phyloP scores from a whole-genome alignment of 2,329 filamentous ascomycete species.

The Talaromyces sp. region DNA sequence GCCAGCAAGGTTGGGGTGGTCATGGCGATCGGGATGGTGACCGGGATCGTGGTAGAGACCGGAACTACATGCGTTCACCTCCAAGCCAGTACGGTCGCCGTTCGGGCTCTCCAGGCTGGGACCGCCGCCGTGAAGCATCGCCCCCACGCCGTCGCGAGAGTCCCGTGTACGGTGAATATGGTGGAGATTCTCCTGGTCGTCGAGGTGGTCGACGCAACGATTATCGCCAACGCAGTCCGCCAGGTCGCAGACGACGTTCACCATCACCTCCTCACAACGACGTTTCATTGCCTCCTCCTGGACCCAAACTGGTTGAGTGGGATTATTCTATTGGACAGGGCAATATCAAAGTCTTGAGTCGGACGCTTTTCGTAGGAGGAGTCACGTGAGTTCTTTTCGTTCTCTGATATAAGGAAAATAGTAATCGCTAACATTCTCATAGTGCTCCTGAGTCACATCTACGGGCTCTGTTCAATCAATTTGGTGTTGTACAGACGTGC shows the following conservation, averaged over 20 bases:
- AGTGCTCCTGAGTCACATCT: slow-evolving; percentile 77
- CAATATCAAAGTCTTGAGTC: slow-evolving; percentile 85
- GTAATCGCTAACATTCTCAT: slow-evolving; percentile 19
- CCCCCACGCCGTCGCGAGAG: slow-evolving; percentile 60
- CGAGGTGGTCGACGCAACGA: slow-evolving; percentile 54
- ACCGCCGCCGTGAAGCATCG: slow-evolving; percentile 63
- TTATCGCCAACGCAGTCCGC: slow-evolving; percentile 85
- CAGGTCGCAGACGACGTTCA: slow-evolving; percentile 62
- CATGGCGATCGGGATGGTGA: slow-evolving; percentile 40
- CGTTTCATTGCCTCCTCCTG: slow-evolving; percentile 40
- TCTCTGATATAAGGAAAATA: background rate
- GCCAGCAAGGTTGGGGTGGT: slow-evolving; percentile 27
- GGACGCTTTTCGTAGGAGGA: slow-evolving; percentile 93
- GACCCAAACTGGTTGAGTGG: slow-evolving; percentile 72
- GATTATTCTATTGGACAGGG: slow-evolving; percentile 69
- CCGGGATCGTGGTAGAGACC: slow-evolving; percentile 60
- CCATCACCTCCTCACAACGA: slow-evolving; percentile 51
- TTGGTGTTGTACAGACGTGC: slow-evolving; percentile 87
- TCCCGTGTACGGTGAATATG: slow-evolving; percentile 68
- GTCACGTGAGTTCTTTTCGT: slow-evolving; percentile 64
- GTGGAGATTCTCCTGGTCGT: slow-evolving; percentile 61
- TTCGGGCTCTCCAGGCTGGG: slow-evolving; percentile 72
- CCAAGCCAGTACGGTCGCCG: slow-evolving; percentile 59
- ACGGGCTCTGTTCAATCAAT: slow-evolving; percentile 71
- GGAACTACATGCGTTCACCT: slow-evolving; percentile 59